phyloP scores from a whole-genome alignment of 495 filamentous ascomycete genomes.

The Aspergillus leporis region DNA sequence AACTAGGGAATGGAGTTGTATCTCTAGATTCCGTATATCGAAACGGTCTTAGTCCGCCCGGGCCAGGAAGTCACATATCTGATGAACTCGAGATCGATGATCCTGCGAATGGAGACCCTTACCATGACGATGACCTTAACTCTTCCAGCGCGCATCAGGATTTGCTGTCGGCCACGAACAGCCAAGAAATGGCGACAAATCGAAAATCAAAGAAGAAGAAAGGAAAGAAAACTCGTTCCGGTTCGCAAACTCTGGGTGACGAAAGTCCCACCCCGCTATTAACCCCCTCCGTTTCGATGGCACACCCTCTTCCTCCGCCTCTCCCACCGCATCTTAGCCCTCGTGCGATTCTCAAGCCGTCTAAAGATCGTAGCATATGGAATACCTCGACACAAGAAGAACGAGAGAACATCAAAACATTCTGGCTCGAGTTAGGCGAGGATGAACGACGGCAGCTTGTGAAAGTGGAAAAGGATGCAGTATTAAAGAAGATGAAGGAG shows the following conservation, averaged over 20 bases:
- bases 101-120: constrained; percentile 18
- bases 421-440: constrained; percentile 96
- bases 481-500: constrained; percentile 99
- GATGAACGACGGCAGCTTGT: constrained; percentile 90
- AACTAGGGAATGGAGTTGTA: constrained; percentile 26
- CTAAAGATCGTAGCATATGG: constrained; percentile 85
- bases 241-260: constrained; percentile 37
- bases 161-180: constrained; percentile 13
- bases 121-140: constrained; percentile 21
- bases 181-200: constrained; percentile 15
- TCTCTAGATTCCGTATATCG: constrained; percentile 25
- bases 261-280: constrained; percentile 45
- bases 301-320: constrained; percentile 44
- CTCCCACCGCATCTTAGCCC: constrained; percentile 30
- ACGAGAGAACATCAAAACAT: constrained; percentile 94
- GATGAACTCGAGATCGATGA: constrained; percentile 36
- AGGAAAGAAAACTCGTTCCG: constrained; percentile 37
- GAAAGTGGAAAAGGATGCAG: constrained; percentile 98
- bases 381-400: constrained; percentile 93
- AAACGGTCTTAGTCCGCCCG: constrained; percentile 17
- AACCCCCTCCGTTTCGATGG: constrained; percentile 40
- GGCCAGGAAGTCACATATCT: constrained; percentile 25
- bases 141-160: constrained; percentile 13
- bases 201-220: constrained; percentile 53
- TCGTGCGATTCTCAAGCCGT: constrained; percentile 30